Conservation (phyloP, 192 early-diverging fungal species). For the Rhizophagus sp. region DNA sequence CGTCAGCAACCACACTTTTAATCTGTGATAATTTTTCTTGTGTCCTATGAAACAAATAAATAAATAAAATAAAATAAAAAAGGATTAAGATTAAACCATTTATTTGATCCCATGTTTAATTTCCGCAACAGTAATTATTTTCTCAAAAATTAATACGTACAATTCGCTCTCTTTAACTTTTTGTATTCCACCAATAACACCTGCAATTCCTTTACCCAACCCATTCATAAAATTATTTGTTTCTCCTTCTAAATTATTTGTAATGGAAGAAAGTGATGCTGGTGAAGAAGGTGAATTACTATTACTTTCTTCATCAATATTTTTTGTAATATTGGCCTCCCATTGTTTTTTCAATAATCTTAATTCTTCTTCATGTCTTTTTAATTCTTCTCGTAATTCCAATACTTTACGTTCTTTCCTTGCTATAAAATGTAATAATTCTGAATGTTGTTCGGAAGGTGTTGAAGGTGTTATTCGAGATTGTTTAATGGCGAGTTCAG, state of each 20-base stretch:
- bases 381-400: constrained; percentile 22
- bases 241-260: neutral
- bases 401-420: constrained; percentile 21
- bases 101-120: neutral
- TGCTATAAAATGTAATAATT: constrained; percentile 28
- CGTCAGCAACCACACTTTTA: neutral
- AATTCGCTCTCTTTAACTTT: constrained; percentile 4
- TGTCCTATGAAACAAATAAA: neutral
- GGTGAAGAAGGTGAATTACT: neutral
- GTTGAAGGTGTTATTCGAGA: constrained; percentile 22
- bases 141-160: neutral
- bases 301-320: constrained; percentile 6
- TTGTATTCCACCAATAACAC: constrained; percentile 23
- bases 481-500: constrained; percentile 18
- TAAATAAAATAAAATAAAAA: neutral
- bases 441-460: constrained; percentile 13
- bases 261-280: neutral
- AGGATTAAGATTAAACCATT: neutral
- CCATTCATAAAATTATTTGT: neutral
- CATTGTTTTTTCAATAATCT: constrained; percentile 24
- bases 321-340: neutral
- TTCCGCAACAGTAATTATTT: no score
- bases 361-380: constrained; percentile 28
- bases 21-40: constrained; percentile 1
- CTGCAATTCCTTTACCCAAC: neutral